phyloP scores from a whole-genome alignment of 768 basidiomycete genomes.

The Gloeophyllum trabeum region DNA sequence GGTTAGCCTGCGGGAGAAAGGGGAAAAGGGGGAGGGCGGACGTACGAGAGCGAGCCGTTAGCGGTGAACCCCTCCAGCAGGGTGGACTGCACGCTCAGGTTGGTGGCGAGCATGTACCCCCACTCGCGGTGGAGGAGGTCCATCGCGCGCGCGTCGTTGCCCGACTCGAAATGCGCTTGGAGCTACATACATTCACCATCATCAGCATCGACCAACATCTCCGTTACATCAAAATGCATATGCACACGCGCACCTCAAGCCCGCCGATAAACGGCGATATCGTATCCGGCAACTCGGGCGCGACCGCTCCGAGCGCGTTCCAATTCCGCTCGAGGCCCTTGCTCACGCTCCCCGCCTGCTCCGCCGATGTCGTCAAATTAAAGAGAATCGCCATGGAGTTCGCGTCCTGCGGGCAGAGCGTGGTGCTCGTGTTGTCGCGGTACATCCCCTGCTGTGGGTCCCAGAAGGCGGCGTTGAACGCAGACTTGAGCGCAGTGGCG shows the following conservation, averaged over 20 bases:
- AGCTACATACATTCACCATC: too few species aligned
- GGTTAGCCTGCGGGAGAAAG: not conserved
- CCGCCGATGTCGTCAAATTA: slow-evolving; percentile 31
- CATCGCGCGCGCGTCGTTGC: slow-evolving; percentile 38
- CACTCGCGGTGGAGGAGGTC: slow-evolving; percentile 42
- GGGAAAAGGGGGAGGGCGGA: not conserved
- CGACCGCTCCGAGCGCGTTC: slow-evolving; percentile 38
- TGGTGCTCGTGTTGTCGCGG: slow-evolving; percentile 40
- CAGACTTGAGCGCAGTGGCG: slow-evolving; percentile 34
- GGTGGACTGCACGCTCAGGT: slow-evolving; percentile 42
- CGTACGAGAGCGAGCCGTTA: slow-evolving; percentile 42
- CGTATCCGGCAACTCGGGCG: slow-evolving; percentile 46
- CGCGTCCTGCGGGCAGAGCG: slow-evolving; percentile 43
- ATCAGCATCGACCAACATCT: too few species aligned
- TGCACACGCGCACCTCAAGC: slow-evolving; percentile 43
- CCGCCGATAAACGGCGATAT: slow-evolving; percentile 50
- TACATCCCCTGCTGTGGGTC: slow-evolving; percentile 35
- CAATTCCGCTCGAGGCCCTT: slow-evolving; percentile 37
- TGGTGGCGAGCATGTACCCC: slow-evolving; percentile 51
- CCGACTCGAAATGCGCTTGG: slow-evolving; percentile 46
- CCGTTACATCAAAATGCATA: too few species aligned
- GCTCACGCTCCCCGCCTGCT: slow-evolving; percentile 31
- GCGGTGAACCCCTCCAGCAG: slow-evolving; percentile 48
- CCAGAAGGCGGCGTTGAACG: slow-evolving; percentile 45
- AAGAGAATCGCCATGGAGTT: slow-evolving; percentile 45